phyloP scores from a whole-genome alignment of 2,329 filamentous ascomycete genomes.

The Dichotomopilus funicola region DNA sequence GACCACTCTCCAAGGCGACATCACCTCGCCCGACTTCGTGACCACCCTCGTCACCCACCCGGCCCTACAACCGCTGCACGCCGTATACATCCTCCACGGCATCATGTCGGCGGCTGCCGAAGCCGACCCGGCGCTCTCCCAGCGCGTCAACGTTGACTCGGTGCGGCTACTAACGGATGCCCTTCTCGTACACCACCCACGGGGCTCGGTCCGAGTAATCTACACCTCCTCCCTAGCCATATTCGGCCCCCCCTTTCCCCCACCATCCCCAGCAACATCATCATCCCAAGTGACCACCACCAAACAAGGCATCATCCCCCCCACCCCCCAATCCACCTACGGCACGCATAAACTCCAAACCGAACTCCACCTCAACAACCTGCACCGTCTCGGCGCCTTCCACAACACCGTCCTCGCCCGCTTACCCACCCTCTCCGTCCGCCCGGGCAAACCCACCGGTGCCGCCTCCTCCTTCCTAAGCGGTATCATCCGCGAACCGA shows the following conservation, averaged over 20 bases:
- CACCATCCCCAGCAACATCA: conserved; percentile 24
- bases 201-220: conserved; percentile 44
- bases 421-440: conserved; percentile 56
- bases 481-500: conserved; percentile 58
- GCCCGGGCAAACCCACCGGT: conserved; percentile 52
- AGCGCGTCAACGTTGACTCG: conserved; percentile 55
- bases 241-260: conserved; percentile 50
- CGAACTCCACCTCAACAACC: conserved; percentile 57
- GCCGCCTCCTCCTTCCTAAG: conserved; percentile 59
- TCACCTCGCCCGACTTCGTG: conserved; percentile 32
- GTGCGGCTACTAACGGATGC: conserved; percentile 46
- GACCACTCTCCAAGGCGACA: conserved; percentile 44
- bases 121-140: conserved; percentile 52
- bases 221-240: conserved; percentile 59
- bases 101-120: conserved; percentile 62
- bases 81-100: conserved; percentile 57
- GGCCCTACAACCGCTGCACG: conserved; percentile 36
- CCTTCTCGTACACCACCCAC: conserved; percentile 40
- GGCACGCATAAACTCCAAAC: conserved; percentile 58
- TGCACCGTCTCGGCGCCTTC: conserved; percentile 48
- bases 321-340: conserved; percentile 57
- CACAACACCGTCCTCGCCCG: conserved; percentile 53
- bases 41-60: conserved; percentile 38
- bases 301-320: conserved; percentile 34
- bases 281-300: neutral